Conservation (phyloP, 805 yeast genomes). For the Schizosaccharomyces osmophilus region DNA sequence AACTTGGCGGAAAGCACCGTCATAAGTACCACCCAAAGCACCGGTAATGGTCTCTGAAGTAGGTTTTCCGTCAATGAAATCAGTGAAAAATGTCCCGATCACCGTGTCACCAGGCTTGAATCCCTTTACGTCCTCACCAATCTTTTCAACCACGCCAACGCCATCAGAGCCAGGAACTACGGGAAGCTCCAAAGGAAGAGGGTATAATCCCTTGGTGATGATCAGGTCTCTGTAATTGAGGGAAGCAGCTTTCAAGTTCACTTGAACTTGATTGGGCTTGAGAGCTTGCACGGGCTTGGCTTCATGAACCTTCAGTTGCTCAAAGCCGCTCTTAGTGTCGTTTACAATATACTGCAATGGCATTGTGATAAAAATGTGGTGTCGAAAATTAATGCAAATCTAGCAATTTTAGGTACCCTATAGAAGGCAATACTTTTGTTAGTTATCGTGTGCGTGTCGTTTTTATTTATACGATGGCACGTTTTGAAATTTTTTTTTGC, state of each 20-base stretch:
- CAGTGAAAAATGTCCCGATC: neutral
- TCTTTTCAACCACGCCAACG: constrained; percentile 6
- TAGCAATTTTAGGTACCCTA: neutral
- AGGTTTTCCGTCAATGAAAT: neutral
- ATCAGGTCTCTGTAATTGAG: constrained; percentile 9
- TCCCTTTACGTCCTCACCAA: constrained; percentile 2
- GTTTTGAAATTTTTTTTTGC: too few species aligned
- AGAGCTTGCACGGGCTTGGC: neutral
- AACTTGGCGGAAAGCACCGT: neutral
- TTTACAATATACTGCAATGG: neutral
- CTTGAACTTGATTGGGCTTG: constrained; percentile 4
- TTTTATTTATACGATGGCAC: neutral
- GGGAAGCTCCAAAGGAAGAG: constrained; percentile 4
- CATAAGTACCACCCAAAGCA: constrained; percentile 1
- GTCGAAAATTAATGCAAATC: neutral
- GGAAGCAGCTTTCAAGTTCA: constrained; percentile 6
- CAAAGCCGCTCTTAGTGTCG: neutral
- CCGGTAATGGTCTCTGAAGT: neutral
- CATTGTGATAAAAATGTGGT: neutral
- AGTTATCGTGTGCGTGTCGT: too few species aligned
- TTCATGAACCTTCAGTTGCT: neutral
- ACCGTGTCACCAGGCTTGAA: constrained; percentile 1
- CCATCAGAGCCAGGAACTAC: constrained; percentile 8
- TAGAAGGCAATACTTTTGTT: too few species aligned
- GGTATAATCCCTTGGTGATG: constrained; percentile 7